Percentiles rank a stretch among this genome's conserved stretches.
These are phyloP conservation scores for Eucalyptus curtisii DNA, from an alignment of 345 rosid species.

Conservation along the genomic window DNA sequence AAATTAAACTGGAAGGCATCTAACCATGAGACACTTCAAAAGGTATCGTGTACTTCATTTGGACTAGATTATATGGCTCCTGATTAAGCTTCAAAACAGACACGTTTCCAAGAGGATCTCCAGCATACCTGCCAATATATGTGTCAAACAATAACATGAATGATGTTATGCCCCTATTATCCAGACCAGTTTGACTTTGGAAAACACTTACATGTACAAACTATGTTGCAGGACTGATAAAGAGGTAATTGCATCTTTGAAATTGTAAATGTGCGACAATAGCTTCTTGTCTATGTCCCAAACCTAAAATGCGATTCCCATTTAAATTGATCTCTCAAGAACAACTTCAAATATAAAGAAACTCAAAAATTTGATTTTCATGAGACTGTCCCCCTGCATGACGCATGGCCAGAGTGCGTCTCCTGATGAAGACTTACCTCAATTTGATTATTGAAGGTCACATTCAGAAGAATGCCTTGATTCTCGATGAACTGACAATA, in stretches of 20 bases:
- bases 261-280: conserved; percentile 35
- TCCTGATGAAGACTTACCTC: conserved; percentile 41
- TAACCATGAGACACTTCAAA: conserved; percentile 64
- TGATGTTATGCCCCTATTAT: neutral
- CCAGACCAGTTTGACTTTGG: neutral
- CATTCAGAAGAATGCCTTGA: conserved; percentile 66
- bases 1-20: neutral
- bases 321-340: neutral
- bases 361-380: neutral
- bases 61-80: conserved; percentile 21
- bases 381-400: neutral
- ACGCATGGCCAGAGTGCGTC: neutral
- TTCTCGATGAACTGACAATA: conserved; percentile 53
- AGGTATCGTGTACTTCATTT: conserved; percentile 65
- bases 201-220: conserved; percentile 52
- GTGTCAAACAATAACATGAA: neutral
- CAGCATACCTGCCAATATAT: conserved; percentile 49
- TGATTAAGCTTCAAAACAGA: conserved; percentile 53
- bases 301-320: conserved; percentile 25
- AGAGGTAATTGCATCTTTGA: conserved; percentile 50
- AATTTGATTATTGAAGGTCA: conserved; percentile 52
- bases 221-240: conserved; percentile 50
- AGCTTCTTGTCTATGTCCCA: conserved; percentile 77
- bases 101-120: conserved; percentile 69
- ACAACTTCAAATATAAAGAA: neutral